Percentiles rank a stretch among this genome's conserved stretches.
phyloP scores from a whole-genome alignment of 169 alveolate species.

The Cryptosporidium muris region DNA sequence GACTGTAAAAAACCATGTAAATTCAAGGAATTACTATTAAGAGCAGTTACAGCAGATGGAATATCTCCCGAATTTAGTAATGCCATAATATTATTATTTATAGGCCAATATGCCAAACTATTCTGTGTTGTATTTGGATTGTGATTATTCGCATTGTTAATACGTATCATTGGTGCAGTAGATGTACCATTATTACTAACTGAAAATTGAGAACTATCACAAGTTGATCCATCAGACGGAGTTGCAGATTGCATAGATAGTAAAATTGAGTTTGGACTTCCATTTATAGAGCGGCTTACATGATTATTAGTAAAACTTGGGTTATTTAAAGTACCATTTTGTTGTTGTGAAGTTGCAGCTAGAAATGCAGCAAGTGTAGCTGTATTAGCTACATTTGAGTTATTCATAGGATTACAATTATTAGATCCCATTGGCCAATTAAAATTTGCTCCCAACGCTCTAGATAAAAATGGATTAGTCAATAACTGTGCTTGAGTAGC shows the following conservation, averaged over 20 bases:
- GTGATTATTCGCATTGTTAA: background rate
- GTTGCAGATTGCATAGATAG: conserved; percentile 51
- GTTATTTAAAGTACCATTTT: background rate
- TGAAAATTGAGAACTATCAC: conserved; percentile 45
- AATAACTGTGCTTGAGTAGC: conserved; percentile 17
- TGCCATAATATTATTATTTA: conserved; percentile 25
- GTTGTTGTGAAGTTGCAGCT: conserved; percentile 61
- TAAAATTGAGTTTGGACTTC: background rate
- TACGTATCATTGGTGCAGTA: conserved; percentile 1
- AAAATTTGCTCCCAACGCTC: conserved; percentile 33
- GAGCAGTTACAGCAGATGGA: conserved; percentile 32
- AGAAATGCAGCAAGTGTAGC: conserved; percentile 20
- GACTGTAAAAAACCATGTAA: conserved; percentile 31
- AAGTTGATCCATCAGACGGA: conserved; percentile 70
- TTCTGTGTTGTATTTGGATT: conserved; percentile 1
- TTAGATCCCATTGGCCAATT: conserved; percentile 21
- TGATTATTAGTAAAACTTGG: conserved; percentile 19
- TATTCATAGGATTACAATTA: background rate
- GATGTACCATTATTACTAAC: conserved; percentile 10
- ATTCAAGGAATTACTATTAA: conserved; percentile 8
- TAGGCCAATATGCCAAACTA: conserved; percentile 24
- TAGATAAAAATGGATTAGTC: conserved; percentile 12
- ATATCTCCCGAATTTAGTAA: conserved; percentile 23
- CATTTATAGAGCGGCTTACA: conserved; percentile 32
- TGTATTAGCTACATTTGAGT: conserved; percentile 31